Evolutionary conservation across 73 alveolate genomes (phyloP).

Genomic region (Urostyla sp.): DNA sequence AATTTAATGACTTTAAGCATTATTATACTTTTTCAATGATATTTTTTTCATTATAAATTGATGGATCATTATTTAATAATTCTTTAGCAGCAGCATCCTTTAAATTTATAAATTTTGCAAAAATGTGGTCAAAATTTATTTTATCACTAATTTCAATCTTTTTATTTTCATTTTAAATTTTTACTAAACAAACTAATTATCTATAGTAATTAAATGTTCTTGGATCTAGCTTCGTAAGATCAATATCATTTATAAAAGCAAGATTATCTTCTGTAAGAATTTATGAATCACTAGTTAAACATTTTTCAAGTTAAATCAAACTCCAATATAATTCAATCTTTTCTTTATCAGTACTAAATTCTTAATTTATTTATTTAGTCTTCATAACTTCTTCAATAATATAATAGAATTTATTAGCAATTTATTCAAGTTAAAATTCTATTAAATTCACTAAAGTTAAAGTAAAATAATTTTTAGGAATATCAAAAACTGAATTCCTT

Average conservation of each 20-base stretch:
- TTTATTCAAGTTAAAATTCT: conserved; percentile 23
- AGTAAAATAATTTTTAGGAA: conserved; percentile 50
- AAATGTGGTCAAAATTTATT: not conserved
- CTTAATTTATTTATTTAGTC: not conserved
- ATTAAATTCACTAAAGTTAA: conserved; percentile 21
- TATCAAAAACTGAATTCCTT: conserved; percentile 37
- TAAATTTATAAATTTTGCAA: not conserved
- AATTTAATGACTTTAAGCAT: not conserved
- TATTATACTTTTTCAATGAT: not conserved
- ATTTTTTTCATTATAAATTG: not conserved
- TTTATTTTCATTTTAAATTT: not conserved
- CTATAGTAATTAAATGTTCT: conserved; percentile 14
- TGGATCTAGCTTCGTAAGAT: not conserved
- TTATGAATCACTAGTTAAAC: not conserved
- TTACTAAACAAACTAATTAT: conserved; percentile 8
- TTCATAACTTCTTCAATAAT: conserved; percentile 17
- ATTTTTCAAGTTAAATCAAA: conserved; percentile 17
- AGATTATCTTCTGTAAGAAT: conserved; percentile 31
- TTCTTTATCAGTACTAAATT: not conserved
- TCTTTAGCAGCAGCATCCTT: not conserved
- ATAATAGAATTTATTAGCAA: conserved; percentile 34
- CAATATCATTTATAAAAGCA: conserved; percentile 35
- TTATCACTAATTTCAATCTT: not conserved
- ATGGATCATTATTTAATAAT: conserved; percentile 47
- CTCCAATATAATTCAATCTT: conserved; percentile 26